phyloP scores from a whole-genome alignment of 352 stramenopile species.

The Saprolegnia diclina region DNA sequence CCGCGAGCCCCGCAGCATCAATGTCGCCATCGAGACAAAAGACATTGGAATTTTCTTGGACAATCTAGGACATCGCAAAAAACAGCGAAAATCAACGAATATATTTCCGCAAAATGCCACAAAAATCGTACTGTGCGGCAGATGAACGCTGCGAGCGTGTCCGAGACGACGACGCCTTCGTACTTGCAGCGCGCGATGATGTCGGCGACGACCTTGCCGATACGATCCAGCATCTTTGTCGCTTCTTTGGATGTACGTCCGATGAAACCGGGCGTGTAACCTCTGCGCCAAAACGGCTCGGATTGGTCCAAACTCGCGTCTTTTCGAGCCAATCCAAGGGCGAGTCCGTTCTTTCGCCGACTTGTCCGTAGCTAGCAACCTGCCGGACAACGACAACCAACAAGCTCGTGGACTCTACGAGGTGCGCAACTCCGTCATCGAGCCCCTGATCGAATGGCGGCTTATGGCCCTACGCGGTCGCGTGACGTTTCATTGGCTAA shows the following conservation, averaged over 20 bases:
- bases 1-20: constrained; percentile 11
- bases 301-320: background rate
- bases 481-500: too few relatives aligned
- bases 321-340: too few relatives aligned
- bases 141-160: constrained; percentile 86
- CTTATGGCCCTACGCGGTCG: too few relatives aligned
- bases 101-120: background rate
- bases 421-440: too few relatives aligned
- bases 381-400: too few relatives aligned
- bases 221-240: constrained; percentile 11
- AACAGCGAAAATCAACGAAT: background rate
- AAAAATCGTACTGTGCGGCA: constrained; percentile 36
- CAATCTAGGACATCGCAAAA: constrained; percentile 2
- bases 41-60: constrained; percentile 22
- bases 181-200: constrained; percentile 70
- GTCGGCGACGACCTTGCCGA: constrained; percentile 47
- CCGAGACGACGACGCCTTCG: constrained; percentile 71
- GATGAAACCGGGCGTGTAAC: too few relatives aligned
- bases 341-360: too few relatives aligned
- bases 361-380: too few relatives aligned
- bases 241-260: background rate
- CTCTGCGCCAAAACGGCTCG: background rate
- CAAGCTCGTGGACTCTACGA: too few relatives aligned
- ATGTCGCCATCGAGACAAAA: constrained; percentile 27
- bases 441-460: too few relatives aligned